These are phyloP conservation scores for Mitragyna speciosa DNA, from an alignment of 257 asterid species.

Conservation along the genomic window DNA sequence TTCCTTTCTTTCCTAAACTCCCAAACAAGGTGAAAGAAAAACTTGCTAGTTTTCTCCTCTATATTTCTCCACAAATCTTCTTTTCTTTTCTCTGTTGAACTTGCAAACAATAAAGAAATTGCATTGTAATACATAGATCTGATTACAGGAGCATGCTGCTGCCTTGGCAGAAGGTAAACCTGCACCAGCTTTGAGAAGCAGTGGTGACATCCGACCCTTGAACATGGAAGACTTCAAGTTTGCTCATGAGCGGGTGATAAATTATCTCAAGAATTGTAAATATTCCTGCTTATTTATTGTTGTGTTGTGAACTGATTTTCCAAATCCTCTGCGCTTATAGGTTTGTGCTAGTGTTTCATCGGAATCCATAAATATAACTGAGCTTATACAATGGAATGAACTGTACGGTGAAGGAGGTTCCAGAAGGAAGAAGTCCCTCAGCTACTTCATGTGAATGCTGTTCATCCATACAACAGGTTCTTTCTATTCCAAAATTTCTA, in stretches of 20 bases:
- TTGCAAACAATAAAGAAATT: neutral
- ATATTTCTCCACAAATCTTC: neutral
- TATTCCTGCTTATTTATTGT: neutral
- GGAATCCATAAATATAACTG: constrained; percentile 69
- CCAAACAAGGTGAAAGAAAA: too few relatives aligned
- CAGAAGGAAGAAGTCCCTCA: constrained; percentile 62
- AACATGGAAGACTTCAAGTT: constrained; percentile 72
- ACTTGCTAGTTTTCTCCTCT: neutral
- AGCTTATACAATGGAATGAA: constrained; percentile 83
- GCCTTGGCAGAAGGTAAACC: constrained; percentile 72
- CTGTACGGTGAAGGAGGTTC: constrained; percentile 88
- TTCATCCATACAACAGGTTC: constrained; percentile 7
- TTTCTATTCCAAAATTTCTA: neutral
- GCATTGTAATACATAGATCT: constrained; percentile 3
- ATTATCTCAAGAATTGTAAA: neutral
- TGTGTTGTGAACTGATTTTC: neutral
- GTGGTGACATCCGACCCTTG: constrained; percentile 74
- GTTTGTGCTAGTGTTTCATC: constrained; percentile 83
- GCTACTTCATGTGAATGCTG: constrained; percentile 68
- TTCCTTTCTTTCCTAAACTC: too few relatives aligned
- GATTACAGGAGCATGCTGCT: constrained; percentile 69
- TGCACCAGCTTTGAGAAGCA: constrained; percentile 69
- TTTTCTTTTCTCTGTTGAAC: neutral
- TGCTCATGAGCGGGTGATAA: constrained; percentile 79
- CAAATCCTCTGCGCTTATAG: constrained; percentile 23